phyloP scores from a whole-genome alignment of 1,284 basidiomycete genomes.

The Gymnopus androsaceus region DNA sequence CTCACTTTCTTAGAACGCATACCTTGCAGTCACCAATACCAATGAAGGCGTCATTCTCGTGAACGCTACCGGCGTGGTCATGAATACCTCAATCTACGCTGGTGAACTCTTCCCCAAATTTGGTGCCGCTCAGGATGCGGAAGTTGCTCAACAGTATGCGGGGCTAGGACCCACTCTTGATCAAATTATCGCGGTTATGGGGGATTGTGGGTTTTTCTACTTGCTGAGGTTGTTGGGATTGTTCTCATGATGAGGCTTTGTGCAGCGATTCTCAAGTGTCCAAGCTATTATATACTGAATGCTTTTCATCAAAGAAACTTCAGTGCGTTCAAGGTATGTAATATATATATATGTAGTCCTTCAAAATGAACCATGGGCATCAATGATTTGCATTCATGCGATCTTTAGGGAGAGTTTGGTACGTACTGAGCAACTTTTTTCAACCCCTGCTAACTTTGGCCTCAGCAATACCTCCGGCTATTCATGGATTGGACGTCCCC shows the following conservation, averaged over 20 bases:
- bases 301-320: conserved; percentile 13
- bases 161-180: conserved; percentile 21
- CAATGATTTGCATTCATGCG: not conserved
- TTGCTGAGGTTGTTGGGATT: too few species aligned
- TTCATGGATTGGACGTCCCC: conserved; percentile 22
- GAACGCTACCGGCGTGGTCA: conserved; percentile 20
- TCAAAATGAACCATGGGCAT: not conserved
- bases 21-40: conserved; percentile 33
- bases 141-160: conserved; percentile 20
- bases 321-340: conserved; percentile 14
- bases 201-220: conserved; percentile 10
- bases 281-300: conserved; percentile 20
- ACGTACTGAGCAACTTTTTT: not conserved
- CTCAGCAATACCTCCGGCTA: conserved; percentile 23
- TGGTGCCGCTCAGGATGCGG: conserved; percentile 18
- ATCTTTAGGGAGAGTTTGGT: conserved; percentile 24
- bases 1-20: conserved; percentile 20
- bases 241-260: not conserved
- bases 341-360: not conserved
- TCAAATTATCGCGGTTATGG: conserved; percentile 24
- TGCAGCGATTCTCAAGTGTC: conserved; percentile 26
- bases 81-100: conserved; percentile 24
- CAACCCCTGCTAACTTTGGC: not conserved
- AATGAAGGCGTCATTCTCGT: conserved; percentile 36
- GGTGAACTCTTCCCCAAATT: conserved; percentile 28